Percentiles rank a stretch among this genome's conserved stretches.
phyloP scores from a whole-genome alignment of 805 yeast genomes.

The Lachancea meyersii region DNA sequence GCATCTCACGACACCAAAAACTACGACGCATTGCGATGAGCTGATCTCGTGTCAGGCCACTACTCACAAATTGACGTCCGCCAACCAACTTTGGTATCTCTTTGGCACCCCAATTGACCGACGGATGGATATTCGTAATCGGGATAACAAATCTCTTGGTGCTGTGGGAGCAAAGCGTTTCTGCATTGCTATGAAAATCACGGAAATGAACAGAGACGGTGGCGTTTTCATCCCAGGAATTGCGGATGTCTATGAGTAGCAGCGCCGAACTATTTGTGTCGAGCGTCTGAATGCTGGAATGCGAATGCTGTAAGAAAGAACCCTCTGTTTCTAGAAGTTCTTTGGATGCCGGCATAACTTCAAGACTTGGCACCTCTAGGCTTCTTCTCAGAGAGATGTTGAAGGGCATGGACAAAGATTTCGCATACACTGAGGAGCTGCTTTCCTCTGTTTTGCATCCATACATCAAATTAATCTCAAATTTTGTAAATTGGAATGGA shows the following conservation, averaged over 20 bases:
- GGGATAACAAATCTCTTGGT: conserved; percentile 67
- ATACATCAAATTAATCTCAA: conserved; percentile 25
- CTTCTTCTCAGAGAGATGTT: conserved; percentile 44
- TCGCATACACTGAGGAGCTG: conserved; percentile 18
- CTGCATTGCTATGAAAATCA: conserved; percentile 20
- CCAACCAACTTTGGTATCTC: conserved; percentile 67
- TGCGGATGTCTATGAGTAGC: conserved; percentile 68
- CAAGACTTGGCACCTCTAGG: conserved; percentile 64
- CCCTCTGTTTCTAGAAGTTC: conserved; percentile 20
- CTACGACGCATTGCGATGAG: conserved; percentile 49
- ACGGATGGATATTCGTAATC: conserved; percentile 46
- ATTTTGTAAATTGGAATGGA: conserved; percentile 19
- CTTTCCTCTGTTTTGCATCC: conserved; percentile 18
- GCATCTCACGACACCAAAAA: conserved; percentile 75
- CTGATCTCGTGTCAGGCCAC: conserved; percentile 49
- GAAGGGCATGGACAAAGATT: conserved; percentile 21
- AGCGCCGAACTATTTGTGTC: conserved; percentile 51
- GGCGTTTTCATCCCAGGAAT: conserved; percentile 66
- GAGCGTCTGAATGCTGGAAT: conserved; percentile 5
- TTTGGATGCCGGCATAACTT: conserved; percentile 53
- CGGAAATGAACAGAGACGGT: conserved; percentile 33
- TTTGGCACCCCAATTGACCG: conserved; percentile 24
- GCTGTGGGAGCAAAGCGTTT: conserved; percentile 38
- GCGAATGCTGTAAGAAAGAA: conserved; percentile 22
- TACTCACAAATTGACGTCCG: conserved; percentile 54